Conservation (phyloP, 169 alveolate genomes). For the Cryptosporidium ryanae region DNA sequence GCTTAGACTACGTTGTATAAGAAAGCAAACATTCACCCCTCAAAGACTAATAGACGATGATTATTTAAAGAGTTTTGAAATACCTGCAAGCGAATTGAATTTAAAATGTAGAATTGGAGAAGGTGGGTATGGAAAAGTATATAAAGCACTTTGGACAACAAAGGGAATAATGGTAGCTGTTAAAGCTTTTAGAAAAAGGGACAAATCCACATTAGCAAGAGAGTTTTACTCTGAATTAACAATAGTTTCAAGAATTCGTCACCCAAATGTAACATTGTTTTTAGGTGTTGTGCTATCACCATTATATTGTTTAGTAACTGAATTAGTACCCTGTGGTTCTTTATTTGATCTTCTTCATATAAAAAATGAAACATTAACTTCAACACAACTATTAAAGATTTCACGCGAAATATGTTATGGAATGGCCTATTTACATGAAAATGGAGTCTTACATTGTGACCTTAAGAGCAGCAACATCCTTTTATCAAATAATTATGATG, state of each 20-base stretch:
- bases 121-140: slow-evolving; percentile 89
- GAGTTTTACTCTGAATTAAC: slow-evolving; percentile 84
- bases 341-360: slow-evolving; percentile 84
- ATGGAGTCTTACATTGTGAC: slow-evolving; percentile 87
- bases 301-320: slow-evolving; percentile 86
- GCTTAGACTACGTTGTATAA: slow-evolving; percentile 77
- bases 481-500: slow-evolving; percentile 84
- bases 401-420: slow-evolving; percentile 86
- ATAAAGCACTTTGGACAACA: slow-evolving; percentile 81
- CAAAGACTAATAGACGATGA: slow-evolving; percentile 66
- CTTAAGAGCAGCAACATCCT: slow-evolving; percentile 85
- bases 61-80: slow-evolving; percentile 64
- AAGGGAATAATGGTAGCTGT: slow-evolving; percentile 82
- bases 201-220: slow-evolving; percentile 74
- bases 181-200: slow-evolving; percentile 79
- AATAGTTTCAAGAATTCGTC: slow-evolving; percentile 83
- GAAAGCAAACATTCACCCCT: slow-evolving; percentile 70
- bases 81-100: slow-evolving; percentile 76
- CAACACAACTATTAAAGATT: slow-evolving; percentile 76
- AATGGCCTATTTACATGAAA: slow-evolving; percentile 84
- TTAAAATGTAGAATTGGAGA: slow-evolving; percentile 82
- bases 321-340: slow-evolving; percentile 81
- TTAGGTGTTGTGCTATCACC: slow-evolving; percentile 84
- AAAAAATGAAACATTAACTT: slow-evolving; percentile 72
- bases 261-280: slow-evolving; percentile 85